Conservation (phyloP, 257 asterid species). For the Leptodermis oblonga region DNA sequence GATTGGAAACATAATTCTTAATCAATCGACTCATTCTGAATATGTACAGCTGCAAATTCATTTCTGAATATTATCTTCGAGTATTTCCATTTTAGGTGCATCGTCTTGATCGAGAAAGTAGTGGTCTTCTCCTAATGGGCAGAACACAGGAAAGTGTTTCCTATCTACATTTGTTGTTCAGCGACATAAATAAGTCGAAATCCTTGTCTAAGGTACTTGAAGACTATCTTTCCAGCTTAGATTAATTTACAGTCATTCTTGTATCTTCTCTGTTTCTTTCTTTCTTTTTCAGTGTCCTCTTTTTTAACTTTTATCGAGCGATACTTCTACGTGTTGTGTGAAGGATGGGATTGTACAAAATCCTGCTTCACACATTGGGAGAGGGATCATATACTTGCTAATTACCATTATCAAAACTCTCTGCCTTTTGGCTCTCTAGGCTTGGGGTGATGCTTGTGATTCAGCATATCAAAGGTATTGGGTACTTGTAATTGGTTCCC, state of each 20-base stretch:
- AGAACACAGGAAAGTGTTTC: conserved; percentile 80
- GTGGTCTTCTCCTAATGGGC: conserved; percentile 92
- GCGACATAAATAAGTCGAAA: conserved; percentile 49
- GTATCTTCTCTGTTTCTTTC: not conserved
- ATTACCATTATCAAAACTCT: not conserved
- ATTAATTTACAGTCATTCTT: not conserved
- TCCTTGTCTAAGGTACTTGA: conserved; percentile 56
- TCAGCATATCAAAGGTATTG: conserved; percentile 68
- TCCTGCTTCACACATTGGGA: not conserved
- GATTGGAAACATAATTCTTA: not conserved
- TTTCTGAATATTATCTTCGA: not conserved
- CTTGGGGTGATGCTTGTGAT: conserved; percentile 63
- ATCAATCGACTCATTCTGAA: not conserved
- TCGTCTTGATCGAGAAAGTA: conserved; percentile 94
- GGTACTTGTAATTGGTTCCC: conserved; percentile 91
- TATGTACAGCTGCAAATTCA: not conserved
- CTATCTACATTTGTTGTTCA: conserved; percentile 66
- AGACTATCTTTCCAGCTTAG: conserved; percentile 12
- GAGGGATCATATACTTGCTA: not conserved
- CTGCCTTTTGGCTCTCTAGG: conserved; percentile 35
- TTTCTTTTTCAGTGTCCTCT: too few species aligned
- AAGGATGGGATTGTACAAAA: not conserved
- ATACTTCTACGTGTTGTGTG: not conserved
- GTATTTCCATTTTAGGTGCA: conserved; percentile 52
- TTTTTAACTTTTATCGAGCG: not conserved